Evolutionary conservation across 163 green algal species (phyloP).

Genomic region (Coccomyxa subellipsoidea): DNA sequence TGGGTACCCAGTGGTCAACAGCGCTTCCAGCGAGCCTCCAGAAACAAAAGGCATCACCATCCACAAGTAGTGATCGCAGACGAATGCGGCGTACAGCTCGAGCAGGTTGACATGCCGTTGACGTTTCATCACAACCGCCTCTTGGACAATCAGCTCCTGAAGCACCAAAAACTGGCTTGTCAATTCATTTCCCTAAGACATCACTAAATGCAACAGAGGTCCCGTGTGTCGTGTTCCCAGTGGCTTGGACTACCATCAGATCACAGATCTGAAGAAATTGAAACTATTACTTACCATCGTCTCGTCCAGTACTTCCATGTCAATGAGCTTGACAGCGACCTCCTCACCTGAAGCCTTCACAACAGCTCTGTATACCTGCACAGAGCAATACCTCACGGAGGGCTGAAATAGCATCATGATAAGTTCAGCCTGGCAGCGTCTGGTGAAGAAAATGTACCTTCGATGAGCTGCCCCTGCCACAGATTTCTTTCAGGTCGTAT

Average conservation of each 20-base stretch:
- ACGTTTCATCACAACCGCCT: conserved; percentile 79
- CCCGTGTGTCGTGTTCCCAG: no score
- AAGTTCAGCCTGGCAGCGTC: no score
- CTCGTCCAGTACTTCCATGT: neutral
- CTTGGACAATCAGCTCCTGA: conserved; percentile 64
- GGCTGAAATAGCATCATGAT: no score
- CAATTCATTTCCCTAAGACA: no score
- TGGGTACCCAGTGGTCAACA: conserved; percentile 55
- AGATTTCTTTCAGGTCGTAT: neutral
- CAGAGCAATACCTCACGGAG: no score
- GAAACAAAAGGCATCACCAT: conserved; percentile 87
- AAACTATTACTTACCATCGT: neutral
- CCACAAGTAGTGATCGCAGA: conserved; percentile 74
- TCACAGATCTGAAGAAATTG: neutral
- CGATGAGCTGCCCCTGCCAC: neutral
- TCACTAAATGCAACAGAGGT: no score
- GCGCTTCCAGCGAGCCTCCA: conserved; percentile 76
- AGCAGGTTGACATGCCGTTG: conserved; percentile 87
- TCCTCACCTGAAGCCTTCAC: conserved; percentile 69
- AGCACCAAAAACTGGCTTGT: no score
- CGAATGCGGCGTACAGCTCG: conserved; percentile 75
- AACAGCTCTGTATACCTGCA: conserved; percentile 14
- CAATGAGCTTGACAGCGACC: conserved; percentile 78
- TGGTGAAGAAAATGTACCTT: no score
- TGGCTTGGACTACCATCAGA: neutral